phyloP scores from a whole-genome alignment of 768 basidiomycete genomes.

The Collybia mongolica region DNA sequence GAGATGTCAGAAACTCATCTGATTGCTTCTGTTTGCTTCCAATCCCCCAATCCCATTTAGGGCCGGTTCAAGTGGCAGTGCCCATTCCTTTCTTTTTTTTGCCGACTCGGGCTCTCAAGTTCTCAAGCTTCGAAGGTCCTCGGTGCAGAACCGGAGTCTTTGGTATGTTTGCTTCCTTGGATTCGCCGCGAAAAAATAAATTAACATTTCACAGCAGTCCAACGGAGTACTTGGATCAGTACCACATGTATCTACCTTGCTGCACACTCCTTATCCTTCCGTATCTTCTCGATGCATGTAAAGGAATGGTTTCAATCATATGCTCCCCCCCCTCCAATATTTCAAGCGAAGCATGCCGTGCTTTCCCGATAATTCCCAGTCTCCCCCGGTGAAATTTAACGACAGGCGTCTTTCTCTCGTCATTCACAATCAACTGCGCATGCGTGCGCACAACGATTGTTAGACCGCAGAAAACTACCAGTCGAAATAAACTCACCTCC shows the following conservation, averaged over 20 bases:
- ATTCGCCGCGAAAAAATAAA: too few relatives aligned
- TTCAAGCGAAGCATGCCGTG: constrained; percentile 14
- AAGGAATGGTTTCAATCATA: constrained; percentile 25
- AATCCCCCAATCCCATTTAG: constrained; percentile 5
- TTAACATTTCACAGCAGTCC: too few relatives aligned
- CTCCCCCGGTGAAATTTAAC: constrained; percentile 13
- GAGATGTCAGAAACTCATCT: constrained; percentile 7
- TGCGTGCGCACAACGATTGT: too few relatives aligned
- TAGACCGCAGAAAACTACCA: too few relatives aligned
- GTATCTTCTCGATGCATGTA: constrained; percentile 24
- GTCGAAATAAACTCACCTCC: constrained; percentile 2
- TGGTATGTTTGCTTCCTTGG: background rate
- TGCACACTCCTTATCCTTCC: constrained; percentile 18
- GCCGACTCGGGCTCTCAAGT: background rate
- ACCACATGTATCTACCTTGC: constrained; percentile 19
- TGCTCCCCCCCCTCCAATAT: constrained; percentile 17
- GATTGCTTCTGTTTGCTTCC: constrained; percentile 12
- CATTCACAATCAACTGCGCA: constrained; percentile 1
- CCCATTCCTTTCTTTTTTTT: background rate
- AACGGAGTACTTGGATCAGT: too few relatives aligned
- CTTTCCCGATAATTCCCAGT: constrained; percentile 13
- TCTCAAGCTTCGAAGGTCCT: background rate
- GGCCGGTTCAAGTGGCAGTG: constrained; percentile 5
- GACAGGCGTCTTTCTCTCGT: constrained; percentile 7
- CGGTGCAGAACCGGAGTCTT: background rate